Conservation (phyloP, 2,329 filamentous ascomycete genomes). For the Talaromyces sp. region DNA sequence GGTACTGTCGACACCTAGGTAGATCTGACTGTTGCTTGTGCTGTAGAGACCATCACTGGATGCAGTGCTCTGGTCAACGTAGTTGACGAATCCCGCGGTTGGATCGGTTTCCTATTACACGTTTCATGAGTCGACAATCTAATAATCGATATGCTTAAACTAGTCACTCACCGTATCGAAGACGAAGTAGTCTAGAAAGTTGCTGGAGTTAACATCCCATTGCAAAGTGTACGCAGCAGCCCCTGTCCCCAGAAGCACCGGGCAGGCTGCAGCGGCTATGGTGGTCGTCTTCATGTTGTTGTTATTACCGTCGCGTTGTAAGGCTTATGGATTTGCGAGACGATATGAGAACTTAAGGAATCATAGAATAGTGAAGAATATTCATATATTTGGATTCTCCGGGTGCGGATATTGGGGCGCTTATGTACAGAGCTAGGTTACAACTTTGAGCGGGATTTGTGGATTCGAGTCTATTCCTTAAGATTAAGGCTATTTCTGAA, state of each 20-base stretch:
- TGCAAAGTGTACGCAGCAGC: background rate
- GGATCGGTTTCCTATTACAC: constrained; percentile 50
- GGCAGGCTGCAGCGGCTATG: background rate
- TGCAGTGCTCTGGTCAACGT: constrained; percentile 40
- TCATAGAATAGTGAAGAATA: background rate
- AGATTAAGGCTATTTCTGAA: background rate
- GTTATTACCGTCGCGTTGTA: background rate
- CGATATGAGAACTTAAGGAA: background rate
- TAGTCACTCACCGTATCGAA: constrained; percentile 11
- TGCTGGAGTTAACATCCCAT: constrained; percentile 15
- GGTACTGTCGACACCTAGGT: constrained; percentile 45
- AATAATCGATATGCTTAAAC: background rate
- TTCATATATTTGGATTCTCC: too few relatives aligned
- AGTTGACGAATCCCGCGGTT: constrained; percentile 51
- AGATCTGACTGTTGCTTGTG: constrained; percentile 38
- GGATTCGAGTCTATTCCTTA: background rate
- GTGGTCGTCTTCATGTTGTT: background rate
- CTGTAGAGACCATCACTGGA: constrained; percentile 36
- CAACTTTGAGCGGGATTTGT: background rate
- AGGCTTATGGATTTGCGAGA: too few relatives aligned
- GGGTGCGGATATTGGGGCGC: background rate
- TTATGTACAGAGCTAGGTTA: background rate
- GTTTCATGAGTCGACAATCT: background rate
- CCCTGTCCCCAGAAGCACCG: background rate
- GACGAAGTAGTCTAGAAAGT: constrained; percentile 13